Evolutionary conservation across 2,329 filamentous ascomycete genomes (phyloP), one percentile per base, ranked within the genome.

Genomic region (Fusarium drepaniforme): DNA sequence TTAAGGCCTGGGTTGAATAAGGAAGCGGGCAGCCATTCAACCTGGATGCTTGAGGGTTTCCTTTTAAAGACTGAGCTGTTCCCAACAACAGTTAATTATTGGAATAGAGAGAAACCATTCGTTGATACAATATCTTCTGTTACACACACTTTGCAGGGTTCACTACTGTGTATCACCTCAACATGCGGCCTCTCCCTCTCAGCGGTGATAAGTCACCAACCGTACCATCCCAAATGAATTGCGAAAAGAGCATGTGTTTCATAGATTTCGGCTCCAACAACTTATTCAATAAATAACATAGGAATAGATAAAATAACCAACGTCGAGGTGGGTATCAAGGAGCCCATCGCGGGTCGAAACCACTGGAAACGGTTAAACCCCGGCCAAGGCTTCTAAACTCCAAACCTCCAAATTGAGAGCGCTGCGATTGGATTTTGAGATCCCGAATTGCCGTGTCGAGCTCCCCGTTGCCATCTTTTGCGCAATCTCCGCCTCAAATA

Each of bases 371-470:
- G 77, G 77, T 56, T 79, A 78, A 78, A 76, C 40, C n/a, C 68
- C 77, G 77, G 77, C 58, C n/a, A 38, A 33, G 35, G 38, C 33
- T 56, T 63, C 66, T 57, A 61, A 61, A 67, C 64, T 38, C 66
- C 58, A 68, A 53, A 74, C 73, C 71, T 79, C 75, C 76, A 79
- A 79, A 79, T 71, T 75, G 64, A 62, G 59, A 70, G 66, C 56
- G n/a, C 66, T 33, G 77, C 67, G 67, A 76, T 75, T 75, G 72
- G 74, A 70, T 67, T 71, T 65, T 46, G 67, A 75, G 76, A 62
- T 73, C 67, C 67, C 71, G 68, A 72, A 67, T 68, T 73, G 60
- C 64, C 58, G 60, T 67, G 53, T 67, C 46, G 35, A 78, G 71
- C 68, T 64, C 30, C 58, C 63, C 42, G 63, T 62, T 62, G 44